Evolutionary conservation across 2,329 filamentous ascomycete species (phyloP).

Genomic region (Hypoxylon sp.): DNA sequence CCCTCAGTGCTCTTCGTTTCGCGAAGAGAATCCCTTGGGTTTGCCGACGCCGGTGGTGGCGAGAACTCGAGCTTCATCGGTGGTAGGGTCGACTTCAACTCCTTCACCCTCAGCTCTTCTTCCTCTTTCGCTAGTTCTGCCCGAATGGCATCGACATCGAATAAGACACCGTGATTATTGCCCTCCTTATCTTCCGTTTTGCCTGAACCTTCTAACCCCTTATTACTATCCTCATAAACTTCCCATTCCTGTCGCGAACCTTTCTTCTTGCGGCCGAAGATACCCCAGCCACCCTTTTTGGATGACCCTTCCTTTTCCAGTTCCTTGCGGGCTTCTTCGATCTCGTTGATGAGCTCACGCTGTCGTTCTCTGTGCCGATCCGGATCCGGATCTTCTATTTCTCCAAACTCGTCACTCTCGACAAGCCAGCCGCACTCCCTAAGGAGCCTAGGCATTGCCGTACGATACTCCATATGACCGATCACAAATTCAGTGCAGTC

Average conservation of each 20-base stretch:
- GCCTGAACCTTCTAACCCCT: slow-evolving; percentile 50
- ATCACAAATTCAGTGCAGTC: slow-evolving; percentile 87
- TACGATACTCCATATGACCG: slow-evolving; percentile 97
- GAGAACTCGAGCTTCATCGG: slow-evolving; percentile 83
- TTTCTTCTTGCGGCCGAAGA: slow-evolving; percentile 88
- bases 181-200: slow-evolving; percentile 63
- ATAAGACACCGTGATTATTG: slow-evolving; percentile 77
- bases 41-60: slow-evolving; percentile 50
- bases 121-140: slow-evolving; percentile 81
- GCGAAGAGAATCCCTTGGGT: slow-evolving; percentile 55
- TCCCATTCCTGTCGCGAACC: slow-evolving; percentile 91
- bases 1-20: slow-evolving; percentile 64
- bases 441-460: slow-evolving; percentile 88
- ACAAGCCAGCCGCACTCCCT: slow-evolving; percentile 92
- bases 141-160: slow-evolving; percentile 94
- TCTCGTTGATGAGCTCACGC: slow-evolving; percentile 93
- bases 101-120: slow-evolving; percentile 72
- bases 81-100: slow-evolving; percentile 88
- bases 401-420: slow-evolving; percentile 91
- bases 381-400: slow-evolving; percentile 97
- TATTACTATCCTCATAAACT: slow-evolving; percentile 81
- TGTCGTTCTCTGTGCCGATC: slow-evolving; percentile 91
- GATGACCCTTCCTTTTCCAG: slow-evolving; percentile 84
- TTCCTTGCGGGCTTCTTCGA: slow-evolving; percentile 91
- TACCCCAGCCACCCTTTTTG: slow-evolving; percentile 66